Evolutionary conservation across 2,329 filamentous ascomycete genomes (phyloP), one percentile per base, ranked within the genome.

Genomic region (Pseudocercospora vitis): DNA sequence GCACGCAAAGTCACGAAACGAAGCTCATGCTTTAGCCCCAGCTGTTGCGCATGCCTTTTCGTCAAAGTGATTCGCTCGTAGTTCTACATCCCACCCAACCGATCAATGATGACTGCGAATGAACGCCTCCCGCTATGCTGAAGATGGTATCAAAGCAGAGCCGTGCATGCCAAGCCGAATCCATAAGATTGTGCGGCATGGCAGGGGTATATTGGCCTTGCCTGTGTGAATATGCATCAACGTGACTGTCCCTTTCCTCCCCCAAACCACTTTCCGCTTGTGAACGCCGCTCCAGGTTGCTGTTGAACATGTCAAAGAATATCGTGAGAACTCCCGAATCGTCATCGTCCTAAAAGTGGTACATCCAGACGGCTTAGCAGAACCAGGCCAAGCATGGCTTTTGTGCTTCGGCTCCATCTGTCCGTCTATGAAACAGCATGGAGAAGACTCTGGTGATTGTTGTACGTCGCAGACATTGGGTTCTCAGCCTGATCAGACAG

Each of bases 401-500:
- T 28, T 9, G 2, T n/a, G n/a, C n/a, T n/a, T n/a, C n/a, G n/a
- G n/a, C n/a, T n/a, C n/a, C n/a, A n/a, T n/a, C n/a, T n/a, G n/a
- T n/a, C 21, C 6, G n/a, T 19, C 24, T 31, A 45, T 14, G 42
- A 45, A 12, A 45, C 42, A 19, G 42, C 24, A 18, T 45, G 42
- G 14, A 45, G 23, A 14, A 45, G 42, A 50, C 24, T 39, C 40
- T 62, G 60, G 37, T 62, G 62, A 12, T 55, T 42, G 19, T 52
- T 57, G 31, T 64, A 65, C 4, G 48, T 48, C 2, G 55, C 51
- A n/a, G 58, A 56, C 59, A 65, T 59, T 16, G 57, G 54, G 7
- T 65, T 65, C 50, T 68, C 69, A 8, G 68, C 69, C 39, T 69
- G 67, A 73, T 97, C 94, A 7, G 90, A 95, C 50, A 99, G 83